Evolutionary conservation across 164 flowering plant species (phyloP), one percentile per base, ranked within the genome.

Genomic region (Paratinospora sagittata): DNA sequence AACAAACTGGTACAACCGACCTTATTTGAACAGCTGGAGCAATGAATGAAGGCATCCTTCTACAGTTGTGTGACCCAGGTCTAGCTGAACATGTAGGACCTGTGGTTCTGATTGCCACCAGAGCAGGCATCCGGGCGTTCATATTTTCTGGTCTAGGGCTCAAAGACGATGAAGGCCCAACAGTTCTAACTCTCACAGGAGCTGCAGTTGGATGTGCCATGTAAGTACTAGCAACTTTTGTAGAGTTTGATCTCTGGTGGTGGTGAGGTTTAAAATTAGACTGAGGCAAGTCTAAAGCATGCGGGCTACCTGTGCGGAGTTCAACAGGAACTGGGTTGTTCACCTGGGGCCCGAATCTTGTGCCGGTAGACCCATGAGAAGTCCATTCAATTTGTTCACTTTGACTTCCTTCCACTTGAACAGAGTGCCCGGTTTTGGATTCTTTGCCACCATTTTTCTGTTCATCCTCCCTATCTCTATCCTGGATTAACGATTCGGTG

Each of bases 11-110:
- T 1, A 80, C 74, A 37, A 87, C 85, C 2, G 90, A 84, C 58
- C 88, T 77, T 67, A 87, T 82, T 67, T 85, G 82, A 70, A 87
- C 88, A 26, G 88, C 74, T 2, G 90, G 90, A 5, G 90, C 90
- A 80, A 81, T 73, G 72, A 70, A 75, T 1, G 82, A 71, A 55
- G 55, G 75, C 19, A 66, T n/a, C 24, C 72, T 65, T 34, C 72
- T 76, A 61, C 24, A 4, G 33, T 66, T 58, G 52, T 67, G 60
- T 10, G 61, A 41, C 45, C 52, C 60, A 3, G 77, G 75, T 55
- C 72, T 67, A 3, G 64, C 17, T 58, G 78, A 65, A 74, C 11
- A 71, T 57, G 80, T 3, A 68, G 76, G 49, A 64, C 27, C 14
- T 21, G 75, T 78, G 21, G 83, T 73, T 74, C 80, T 76, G 74